Evolutionary conservation across 2,329 filamentous ascomycete genomes (phyloP), one percentile per base, ranked within the genome.

Genomic region (Conoideocrella luteorostrata): DNA sequence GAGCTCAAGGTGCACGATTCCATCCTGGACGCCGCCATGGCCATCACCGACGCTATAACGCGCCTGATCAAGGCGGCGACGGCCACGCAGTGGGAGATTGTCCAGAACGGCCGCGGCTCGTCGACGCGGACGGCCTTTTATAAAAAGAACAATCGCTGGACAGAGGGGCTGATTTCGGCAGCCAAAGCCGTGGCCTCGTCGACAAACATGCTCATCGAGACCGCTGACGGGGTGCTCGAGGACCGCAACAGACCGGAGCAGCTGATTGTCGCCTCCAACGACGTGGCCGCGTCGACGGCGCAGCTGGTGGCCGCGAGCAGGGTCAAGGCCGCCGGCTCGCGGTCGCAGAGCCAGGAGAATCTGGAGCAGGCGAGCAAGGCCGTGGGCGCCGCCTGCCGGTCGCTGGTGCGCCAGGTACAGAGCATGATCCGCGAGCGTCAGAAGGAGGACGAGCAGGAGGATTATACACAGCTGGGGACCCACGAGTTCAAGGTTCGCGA

Each of bases 71-170:
- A 93, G 66, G 93, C 93, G 1, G 93, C 93, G 6, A 94, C 91
- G 0, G 82, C 78, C 15, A 94, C 91, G 2, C 93, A 98, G 63
- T 83, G 95, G 62, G 93, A 98, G 69, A 98, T 98, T 59, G 93
- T 98, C 34, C 84, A 89, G 52, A 88, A 95, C 50, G 93, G 93
- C 7, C 84, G 87, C 17, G 93, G 93, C 28, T 86, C 84, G 21
- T 88, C 87, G 41, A 94, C 88, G 35, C 80, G 84, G 46, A 94
- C 90, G 2, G 89, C 90, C 20, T 98, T 98, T 66, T 98, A 98
- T 82, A 97, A 97, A 78, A 97, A 97, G 74, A 96, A 98, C 77
- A 98, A 97, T 69, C 81, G 93, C 41, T 98, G 93, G 93, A 98
- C 93, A 0, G 93, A 98, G 61, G 93, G 93, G 38, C 80, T 98